Conservation (phyloP, 1,284 basidiomycete species). For the Sanghuangporus weigelae region DNA sequence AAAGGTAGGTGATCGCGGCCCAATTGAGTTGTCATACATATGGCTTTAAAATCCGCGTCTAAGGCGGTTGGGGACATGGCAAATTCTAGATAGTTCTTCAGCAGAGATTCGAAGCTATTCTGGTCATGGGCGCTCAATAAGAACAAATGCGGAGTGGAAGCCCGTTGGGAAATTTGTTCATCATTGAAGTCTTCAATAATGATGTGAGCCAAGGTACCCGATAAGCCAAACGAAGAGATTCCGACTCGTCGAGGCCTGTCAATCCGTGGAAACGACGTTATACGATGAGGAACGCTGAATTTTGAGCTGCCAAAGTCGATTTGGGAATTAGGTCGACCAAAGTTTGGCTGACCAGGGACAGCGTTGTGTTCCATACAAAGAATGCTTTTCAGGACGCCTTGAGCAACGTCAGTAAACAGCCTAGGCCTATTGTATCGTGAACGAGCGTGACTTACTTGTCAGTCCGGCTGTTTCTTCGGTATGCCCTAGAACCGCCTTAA, state of each 20-base stretch:
- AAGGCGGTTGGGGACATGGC: background rate
- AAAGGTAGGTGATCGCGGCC: slow-evolving; percentile 12
- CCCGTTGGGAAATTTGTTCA: background rate
- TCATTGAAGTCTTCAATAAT: slow-evolving; percentile 8
- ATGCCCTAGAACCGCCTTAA: slow-evolving; percentile 20
- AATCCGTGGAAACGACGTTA: background rate
- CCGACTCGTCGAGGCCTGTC: background rate
- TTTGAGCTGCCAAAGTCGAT: slow-evolving; percentile 6
- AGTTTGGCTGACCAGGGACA: slow-evolving; percentile 17
- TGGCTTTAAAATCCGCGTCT: background rate
- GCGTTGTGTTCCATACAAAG: slow-evolving; percentile 17
- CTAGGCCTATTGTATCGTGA: background rate
- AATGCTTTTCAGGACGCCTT: slow-evolving; percentile 18
- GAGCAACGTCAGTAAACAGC: background rate
- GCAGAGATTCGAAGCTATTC: background rate
- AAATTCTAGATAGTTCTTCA: slow-evolving; percentile 3
- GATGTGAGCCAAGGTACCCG: slow-evolving; percentile 18
- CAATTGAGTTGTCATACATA: slow-evolving; percentile 15
- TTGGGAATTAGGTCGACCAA: slow-evolving; percentile 5
- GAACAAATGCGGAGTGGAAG: background rate
- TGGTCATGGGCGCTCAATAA: slow-evolving; percentile 7
- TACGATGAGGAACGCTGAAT: slow-evolving; percentile 7
- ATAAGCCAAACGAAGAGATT: slow-evolving; percentile 19
- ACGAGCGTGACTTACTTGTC: slow-evolving; percentile 9
- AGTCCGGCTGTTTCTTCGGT: slow-evolving; percentile 21